Percentiles rank a stretch among this genome's conserved stretches.
phyloP scores from a whole-genome alignment of 116 monocot species.

The Zostera marina region DNA sequence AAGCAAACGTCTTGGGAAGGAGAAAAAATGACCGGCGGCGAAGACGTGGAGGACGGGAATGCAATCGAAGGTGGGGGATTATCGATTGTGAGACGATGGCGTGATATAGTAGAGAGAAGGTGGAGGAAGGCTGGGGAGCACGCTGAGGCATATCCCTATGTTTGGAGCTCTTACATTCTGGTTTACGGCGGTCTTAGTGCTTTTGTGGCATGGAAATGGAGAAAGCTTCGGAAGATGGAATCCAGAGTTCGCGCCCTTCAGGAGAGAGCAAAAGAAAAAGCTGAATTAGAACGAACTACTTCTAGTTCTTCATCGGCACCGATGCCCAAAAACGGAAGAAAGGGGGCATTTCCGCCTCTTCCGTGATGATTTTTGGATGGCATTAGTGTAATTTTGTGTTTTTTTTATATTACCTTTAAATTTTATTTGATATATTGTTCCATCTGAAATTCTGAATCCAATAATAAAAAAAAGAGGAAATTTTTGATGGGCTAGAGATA shows the following conservation, averaged over 20 bases:
- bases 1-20: background rate
- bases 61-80: background rate
- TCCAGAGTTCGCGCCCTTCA: conserved; percentile 58
- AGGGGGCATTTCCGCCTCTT: conserved; percentile 1
- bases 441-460: background rate
- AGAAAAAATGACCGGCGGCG: background rate
- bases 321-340: background rate
- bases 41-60: background rate
- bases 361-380: background rate
- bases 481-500: too few species aligned
- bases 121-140: conserved; percentile 59
- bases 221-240: conserved; percentile 84
- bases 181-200: conserved; percentile 74
- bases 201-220: conserved; percentile 47
- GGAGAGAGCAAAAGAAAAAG: conserved; percentile 40
- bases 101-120: conserved; percentile 24
- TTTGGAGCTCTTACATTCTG: conserved; percentile 81
- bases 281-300: conserved; percentile 27
- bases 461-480: too few species aligned
- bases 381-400: too few species aligned
- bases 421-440: too few species aligned
- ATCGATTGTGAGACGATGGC: conserved; percentile 9
- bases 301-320: background rate
- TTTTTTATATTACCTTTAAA: background rate
- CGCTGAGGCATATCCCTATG: conserved; percentile 93